A percentile compares a stretch with the other conserved stretches of the same genome.
These are phyloP conservation scores for Orbilia brochopaga DNA, from an alignment of 2,329 filamentous ascomycete species.

Conservation along the genomic window DNA sequence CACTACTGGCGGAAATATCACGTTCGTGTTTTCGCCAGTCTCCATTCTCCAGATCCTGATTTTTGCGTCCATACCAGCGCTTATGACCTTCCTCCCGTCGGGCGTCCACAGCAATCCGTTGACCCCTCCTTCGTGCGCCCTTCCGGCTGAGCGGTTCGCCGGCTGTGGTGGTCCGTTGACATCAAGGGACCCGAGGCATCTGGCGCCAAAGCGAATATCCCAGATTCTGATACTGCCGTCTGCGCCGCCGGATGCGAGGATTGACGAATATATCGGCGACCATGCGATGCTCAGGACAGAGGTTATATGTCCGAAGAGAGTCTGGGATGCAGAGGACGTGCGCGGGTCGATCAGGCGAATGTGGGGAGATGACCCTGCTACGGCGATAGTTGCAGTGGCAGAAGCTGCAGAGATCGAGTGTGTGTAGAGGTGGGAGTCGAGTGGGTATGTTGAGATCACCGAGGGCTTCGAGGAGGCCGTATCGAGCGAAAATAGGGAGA, in stretches of 20 bases:
- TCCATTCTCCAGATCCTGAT: constrained; percentile 85
- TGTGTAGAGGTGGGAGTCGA: constrained; percentile 41
- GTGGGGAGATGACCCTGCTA: constrained; percentile 82
- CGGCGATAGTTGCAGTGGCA: constrained; percentile 73
- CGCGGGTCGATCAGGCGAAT: constrained; percentile 85
- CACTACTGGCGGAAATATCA: constrained; percentile 82
- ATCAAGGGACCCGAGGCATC: constrained; percentile 77
- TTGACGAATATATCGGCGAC: constrained; percentile 79
- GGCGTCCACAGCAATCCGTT: constrained; percentile 87
- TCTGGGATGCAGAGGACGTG: constrained; percentile 76
- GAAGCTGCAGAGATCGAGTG: constrained; percentile 41
- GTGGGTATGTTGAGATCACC: constrained; percentile 28
- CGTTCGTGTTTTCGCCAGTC: constrained; percentile 83
- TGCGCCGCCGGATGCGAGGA: constrained; percentile 81
- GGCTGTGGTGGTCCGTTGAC: constrained; percentile 63
- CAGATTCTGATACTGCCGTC: constrained; percentile 85
- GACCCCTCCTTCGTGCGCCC: constrained; percentile 79
- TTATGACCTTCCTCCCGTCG: constrained; percentile 76
- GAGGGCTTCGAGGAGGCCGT: constrained; percentile 6
- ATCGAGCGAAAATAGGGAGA: constrained; percentile 37
- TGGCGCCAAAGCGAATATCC: constrained; percentile 81
- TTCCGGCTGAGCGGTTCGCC: constrained; percentile 58
- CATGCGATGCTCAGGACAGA: constrained; percentile 74
- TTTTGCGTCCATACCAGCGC: constrained; percentile 79
- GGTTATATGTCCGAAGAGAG: constrained; percentile 70